Evolutionary conservation across 495 filamentous ascomycete genomes (phyloP), one percentile per base, ranked within the genome.

Genomic region (Pyrenula massariospora): DNA sequence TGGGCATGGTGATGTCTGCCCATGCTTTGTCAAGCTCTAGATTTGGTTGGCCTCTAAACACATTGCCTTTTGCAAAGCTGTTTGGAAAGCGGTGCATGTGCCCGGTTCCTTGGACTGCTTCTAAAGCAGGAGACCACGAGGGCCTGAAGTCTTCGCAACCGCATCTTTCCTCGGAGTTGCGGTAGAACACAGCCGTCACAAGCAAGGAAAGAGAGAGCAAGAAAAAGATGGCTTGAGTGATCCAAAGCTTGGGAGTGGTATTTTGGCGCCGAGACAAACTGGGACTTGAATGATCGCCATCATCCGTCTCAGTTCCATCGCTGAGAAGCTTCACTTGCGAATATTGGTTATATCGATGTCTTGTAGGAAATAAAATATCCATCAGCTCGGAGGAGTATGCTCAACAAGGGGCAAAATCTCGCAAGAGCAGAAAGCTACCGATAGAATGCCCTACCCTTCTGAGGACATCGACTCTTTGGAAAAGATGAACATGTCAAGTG

Each of bases 1-100:
- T 15, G 5, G 31, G 31, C 0, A 74, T 65, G 2, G 80, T 80
- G 0, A 84, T 59, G 2, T 75, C 69, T 36, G 70, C 71, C 80
- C 81, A 84, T 3, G 79, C 80, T 1, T 70, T 76, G 60, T 84
- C 81, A 2, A 82, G 77, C 56, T 79, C 77, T 0, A 76, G 75
- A 20, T 73, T 68, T 0, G 74, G 75, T 47, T 68, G 57, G 53
- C 73, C 68, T n/a, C 80, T 75, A 60, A 74, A 84, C 22, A 74
- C 66, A 49, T 78, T 77, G 53, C 78, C 72, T 20, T 79, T 71
- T 22, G 81, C 25, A 2, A 82, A 70, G 0, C 74, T 74, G 19
- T 78, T 77, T 59, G 80, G 77, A 62, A 76, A 79, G 2, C 50
- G 55, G 22, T 42, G 31, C 15, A 42, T 42, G 31, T 42, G 31